Base-by-base conservation (phyloP, 805 yeast genomes). In the Sugiyamaella qingdaonensis region DNA sequence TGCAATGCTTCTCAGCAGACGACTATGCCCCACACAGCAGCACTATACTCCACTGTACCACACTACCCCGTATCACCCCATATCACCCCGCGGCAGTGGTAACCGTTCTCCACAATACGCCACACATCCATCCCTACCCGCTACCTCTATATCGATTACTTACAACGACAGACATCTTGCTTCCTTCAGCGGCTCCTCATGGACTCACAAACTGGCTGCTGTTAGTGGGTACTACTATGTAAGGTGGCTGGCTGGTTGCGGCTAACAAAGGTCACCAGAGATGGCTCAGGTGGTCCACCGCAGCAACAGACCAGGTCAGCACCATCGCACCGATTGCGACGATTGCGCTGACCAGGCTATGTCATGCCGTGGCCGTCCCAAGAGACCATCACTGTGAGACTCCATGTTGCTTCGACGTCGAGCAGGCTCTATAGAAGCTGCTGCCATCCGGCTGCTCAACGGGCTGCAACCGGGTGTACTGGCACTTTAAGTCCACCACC, bases 141-240 rank as follows among this genome's bases (percentile, higher is more conserved):
- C 14, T 5, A 34, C 39, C 14, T n/a, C 18, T 4, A 4, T 34
- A n/a, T 4, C 39, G 18, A 8, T 5, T 34, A 48, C 51, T 48
- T 48, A 48, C 51, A 48, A 48, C 51, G 51, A 48, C 48, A 48
- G 51, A 48, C 51, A 48, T 48, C n/a, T 39, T 39, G 3, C 8
- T 9, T 34, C 16, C n/a, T n/a, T 34, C 16, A 34, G 4, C 10
- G 16, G 16, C 10, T 34, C 37, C 37, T 34, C 37, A 34, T 34
- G 37, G 37, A 14, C 37, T 34, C 16, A 14, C 37, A 34, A 34
- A n/a, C 37, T n/a, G 37, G 37, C 37, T 34, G 16, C 24, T 39
- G 43, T 39, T 39, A 39, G 49, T 34, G 14, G 21, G 21, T 5
- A 42, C 7, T n/a, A 42, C 7, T 21, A 7, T 33, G 11, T 13